phyloP scores from a whole-genome alignment of 305 asterid genomes.

The Fraxinus dipetala region DNA sequence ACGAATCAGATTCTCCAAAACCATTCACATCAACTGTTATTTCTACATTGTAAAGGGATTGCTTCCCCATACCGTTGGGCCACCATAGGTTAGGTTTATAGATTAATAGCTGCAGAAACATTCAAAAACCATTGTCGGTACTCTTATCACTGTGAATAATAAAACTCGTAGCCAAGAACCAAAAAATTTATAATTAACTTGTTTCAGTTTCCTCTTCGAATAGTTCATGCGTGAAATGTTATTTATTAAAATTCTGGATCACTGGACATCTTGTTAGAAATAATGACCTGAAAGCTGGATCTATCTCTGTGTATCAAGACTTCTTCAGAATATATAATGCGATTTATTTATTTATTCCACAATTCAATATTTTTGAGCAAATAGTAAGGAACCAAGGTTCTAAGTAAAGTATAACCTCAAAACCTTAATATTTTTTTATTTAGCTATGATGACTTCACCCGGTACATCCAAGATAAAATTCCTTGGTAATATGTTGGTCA shows the following conservation, averaged over 20 bases:
- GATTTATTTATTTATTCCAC: neutral
- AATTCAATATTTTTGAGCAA: neutral
- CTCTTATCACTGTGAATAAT: conserved; percentile 2
- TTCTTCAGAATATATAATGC: neutral
- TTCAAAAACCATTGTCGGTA: conserved; percentile 10
- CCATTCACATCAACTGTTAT: conserved; percentile 69
- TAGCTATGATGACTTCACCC: neutral
- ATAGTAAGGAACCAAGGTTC: neutral
- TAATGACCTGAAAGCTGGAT: neutral
- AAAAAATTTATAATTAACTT: neutral
- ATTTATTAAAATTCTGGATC: neutral
- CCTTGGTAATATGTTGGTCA: neutral
- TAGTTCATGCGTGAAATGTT: conserved; percentile 7
- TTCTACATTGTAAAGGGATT: conserved; percentile 73
- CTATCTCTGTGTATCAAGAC: neutral
- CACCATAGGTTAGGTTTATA: conserved; percentile 95
- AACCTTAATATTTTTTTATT: neutral
- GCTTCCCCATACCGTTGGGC: conserved; percentile 99
- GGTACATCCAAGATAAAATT: neutral
- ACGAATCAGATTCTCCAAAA: conserved; percentile 79
- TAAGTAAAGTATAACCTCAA: neutral
- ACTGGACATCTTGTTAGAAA: neutral
- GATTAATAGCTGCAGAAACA: conserved; percentile 60
- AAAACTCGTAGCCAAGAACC: neutral
- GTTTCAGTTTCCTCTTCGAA: neutral